Evolutionary conservation across 768 basidiomycete genomes (phyloP).

Genomic region (Boletus rubropictus): DNA sequence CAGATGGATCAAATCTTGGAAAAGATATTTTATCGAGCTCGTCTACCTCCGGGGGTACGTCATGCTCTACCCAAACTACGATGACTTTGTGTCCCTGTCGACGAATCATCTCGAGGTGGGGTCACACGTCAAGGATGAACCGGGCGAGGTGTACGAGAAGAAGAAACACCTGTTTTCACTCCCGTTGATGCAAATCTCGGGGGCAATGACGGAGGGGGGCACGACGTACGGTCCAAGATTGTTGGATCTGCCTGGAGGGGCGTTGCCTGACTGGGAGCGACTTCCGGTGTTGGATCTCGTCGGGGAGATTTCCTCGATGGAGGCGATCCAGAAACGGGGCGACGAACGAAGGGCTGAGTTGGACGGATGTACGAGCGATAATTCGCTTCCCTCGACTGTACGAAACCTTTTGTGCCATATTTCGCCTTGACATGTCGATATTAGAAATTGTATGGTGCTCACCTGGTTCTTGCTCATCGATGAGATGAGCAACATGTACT

Average conservation of each 20-base stretch:
- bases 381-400: conserved; percentile 19
- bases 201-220: conserved; percentile 8
- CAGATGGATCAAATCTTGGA: conserved; percentile 79
- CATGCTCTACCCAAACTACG: conserved; percentile 88
- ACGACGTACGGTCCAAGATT: conserved; percentile 29
- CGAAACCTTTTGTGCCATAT: conserved; percentile 21
- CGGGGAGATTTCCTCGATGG: conserved; percentile 38
- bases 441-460: too few relatives aligned
- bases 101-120: conserved; percentile 90
- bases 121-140: conserved; percentile 63
- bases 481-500: too few relatives aligned
- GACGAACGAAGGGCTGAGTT: conserved; percentile 33
- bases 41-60: conserved; percentile 75
- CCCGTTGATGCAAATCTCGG: conserved; percentile 54
- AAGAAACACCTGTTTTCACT: conserved; percentile 62
- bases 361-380: conserved; percentile 25
- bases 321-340: conserved; percentile 31
- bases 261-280: conserved; percentile 45
- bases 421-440: conserved; percentile 3
- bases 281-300: conserved; percentile 71
- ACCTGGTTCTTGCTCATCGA: too few relatives aligned
- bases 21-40: conserved; percentile 85
- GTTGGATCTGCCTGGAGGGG: conserved; percentile 52
- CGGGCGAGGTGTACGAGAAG: conserved; percentile 40
- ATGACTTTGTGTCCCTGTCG: conserved; percentile 64